Base-by-base conservation (phyloP, 176 grass and related monocot genomes). In the Leersia perrieri region DNA sequence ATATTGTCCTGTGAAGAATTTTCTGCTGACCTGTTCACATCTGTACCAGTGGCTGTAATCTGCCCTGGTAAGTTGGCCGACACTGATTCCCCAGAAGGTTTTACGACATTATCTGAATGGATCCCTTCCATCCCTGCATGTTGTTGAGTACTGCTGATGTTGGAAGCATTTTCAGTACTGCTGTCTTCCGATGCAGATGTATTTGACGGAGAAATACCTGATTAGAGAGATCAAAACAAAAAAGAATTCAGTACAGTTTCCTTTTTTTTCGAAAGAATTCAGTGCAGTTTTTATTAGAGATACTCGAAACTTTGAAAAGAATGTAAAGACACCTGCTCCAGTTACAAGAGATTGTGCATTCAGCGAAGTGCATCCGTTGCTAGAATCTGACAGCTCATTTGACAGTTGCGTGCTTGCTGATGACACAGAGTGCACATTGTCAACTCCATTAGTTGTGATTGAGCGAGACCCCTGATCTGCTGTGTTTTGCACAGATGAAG, bases 401-500 rank as follows among this genome's bases (percentile, higher is more conserved):
- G 69, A 42, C 11, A 15, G 34, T 38, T 73, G 78, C 14, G 72
- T 60, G 74, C 33, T 45, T 78, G 73, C 23, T 57, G 77, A 66
- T 74, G 66, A n/a, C 4, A 41, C 63, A 74, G 63, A 71, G 47
- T 65, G 68, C 39, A 70, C 40, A 16, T 66, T 60, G 15, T 65
- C 64, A 58, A 7, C 47, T n/a, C 61, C 85, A 84, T 32, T 75
- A 18, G 74, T 71, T 76, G 77, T 74, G 23, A 68, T 42, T 38
- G 18, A 63, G 60, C 68, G 45, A 84, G 85, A 70, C 70, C 74
- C 89, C 76, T 83, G 88, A 35, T 60, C n/a, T 83, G 25, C 58
- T 72, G 69, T 30, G 39, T 63, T 80, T 51, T 82, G 82, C 65
- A 25, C 68, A 86, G 79, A 77, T 77, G 82, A 86, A 16, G 61